A percentile compares a stretch with the other conserved stretches of the same genome.
phyloP scores from a whole-genome alignment of 768 basidiomycete genomes.

The Gloeostereum incarnatum region DNA sequence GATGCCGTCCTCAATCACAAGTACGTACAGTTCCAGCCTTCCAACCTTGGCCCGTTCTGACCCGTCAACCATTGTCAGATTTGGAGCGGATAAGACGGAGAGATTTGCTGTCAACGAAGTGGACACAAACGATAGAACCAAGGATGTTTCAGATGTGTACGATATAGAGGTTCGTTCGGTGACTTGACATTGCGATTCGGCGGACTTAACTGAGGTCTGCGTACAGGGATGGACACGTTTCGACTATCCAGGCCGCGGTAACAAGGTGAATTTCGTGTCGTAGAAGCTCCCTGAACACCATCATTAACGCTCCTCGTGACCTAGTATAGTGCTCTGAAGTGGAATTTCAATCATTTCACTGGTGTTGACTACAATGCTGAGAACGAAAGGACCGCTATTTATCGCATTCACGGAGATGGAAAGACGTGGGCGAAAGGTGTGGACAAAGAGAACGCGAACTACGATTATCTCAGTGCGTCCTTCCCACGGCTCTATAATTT shows the following conservation, averaged over 20 bases:
- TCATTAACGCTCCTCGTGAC: neutral
- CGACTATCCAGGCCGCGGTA: conserved; percentile 50
- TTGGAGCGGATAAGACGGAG: conserved; percentile 58
- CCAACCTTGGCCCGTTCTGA: neutral
- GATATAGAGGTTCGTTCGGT: conserved; percentile 10
- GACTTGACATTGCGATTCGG: no score
- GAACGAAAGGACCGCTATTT: conserved; percentile 39
- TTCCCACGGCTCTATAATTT: neutral
- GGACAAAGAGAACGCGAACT: conserved; percentile 54
- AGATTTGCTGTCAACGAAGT: conserved; percentile 45
- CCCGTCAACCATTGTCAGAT: conserved; percentile 20
- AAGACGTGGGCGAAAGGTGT: conserved; percentile 55
- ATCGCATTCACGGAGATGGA: conserved; percentile 43
- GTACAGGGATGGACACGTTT: conserved; percentile 54
- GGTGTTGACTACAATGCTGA: conserved; percentile 59
- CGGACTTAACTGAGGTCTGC: conserved; percentile 1
- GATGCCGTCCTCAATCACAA: conserved; percentile 55
- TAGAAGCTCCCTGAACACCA: neutral
- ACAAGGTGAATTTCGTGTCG: conserved; percentile 28
- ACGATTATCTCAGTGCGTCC: conserved; percentile 44
- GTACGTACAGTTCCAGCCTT: conserved; percentile 19
- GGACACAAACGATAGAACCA: conserved; percentile 28
- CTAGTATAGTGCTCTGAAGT: conserved; percentile 44
- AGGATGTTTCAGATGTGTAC: conserved; percentile 17
- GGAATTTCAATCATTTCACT: conserved; percentile 53